Evolutionary conservation across 1,284 basidiomycete genomes (phyloP).

Genomic region (Lentinula novae-zelandiae): DNA sequence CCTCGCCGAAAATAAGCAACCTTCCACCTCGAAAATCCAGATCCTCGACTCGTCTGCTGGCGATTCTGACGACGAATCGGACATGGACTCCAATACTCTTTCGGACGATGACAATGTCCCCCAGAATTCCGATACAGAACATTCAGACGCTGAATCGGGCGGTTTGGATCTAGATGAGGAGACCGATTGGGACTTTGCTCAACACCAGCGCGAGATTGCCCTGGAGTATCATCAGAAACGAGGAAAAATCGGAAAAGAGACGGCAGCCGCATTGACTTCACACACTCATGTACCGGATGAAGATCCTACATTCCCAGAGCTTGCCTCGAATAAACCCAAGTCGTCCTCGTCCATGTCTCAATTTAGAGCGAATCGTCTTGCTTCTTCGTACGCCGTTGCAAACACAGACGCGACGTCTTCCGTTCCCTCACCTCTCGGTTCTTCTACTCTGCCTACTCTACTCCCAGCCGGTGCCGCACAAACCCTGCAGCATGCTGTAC

Average conservation of each 20-base stretch:
- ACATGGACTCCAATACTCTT: conserved; percentile 15
- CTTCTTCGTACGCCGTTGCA: conserved; percentile 39
- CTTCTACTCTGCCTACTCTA: conserved; percentile 27
- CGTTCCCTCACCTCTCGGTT: conserved; percentile 27
- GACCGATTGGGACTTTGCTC: conserved; percentile 55
- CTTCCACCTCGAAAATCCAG: conserved; percentile 16
- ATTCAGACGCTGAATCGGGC: conserved; percentile 21
- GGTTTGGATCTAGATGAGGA: conserved; percentile 38
- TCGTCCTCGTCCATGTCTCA: conserved; percentile 43
- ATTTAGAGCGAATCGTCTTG: conserved; percentile 55
- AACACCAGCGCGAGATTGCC: conserved; percentile 71
- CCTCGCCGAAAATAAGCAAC: background rate
- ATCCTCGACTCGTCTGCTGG: conserved; percentile 19
- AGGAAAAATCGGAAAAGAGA: conserved; percentile 47
- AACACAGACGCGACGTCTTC: conserved; percentile 31
- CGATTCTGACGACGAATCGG: conserved; percentile 52
- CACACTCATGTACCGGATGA: conserved; percentile 37
- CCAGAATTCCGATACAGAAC: conserved; percentile 24
- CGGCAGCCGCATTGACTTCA: conserved; percentile 45
- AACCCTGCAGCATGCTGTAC: conserved; percentile 52
- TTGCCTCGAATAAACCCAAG: conserved; percentile 30
- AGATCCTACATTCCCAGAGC: conserved; percentile 16
- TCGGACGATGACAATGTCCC: conserved; percentile 15
- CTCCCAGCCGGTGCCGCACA: conserved; percentile 49
- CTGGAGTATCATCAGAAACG: conserved; percentile 66